Base-by-base conservation (phyloP, 768 basidiomycete genomes). In the Pleurotus tuoliensis region DNA sequence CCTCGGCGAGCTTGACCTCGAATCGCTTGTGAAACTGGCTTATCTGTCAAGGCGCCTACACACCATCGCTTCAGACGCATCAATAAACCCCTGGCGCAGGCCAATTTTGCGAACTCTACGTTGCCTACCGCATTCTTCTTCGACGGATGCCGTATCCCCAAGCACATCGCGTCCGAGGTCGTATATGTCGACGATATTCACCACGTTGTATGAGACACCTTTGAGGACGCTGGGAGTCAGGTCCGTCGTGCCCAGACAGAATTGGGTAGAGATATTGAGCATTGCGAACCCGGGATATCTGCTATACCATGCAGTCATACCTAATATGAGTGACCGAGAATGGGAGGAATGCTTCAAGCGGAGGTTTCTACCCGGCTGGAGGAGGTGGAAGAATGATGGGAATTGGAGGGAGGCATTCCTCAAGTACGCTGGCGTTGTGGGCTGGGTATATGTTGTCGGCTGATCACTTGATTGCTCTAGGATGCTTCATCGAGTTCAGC, bases 351-450 rank as follows among this genome's bases (percentile, higher is more conserved):
- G 82, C 58, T 91, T 90, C 63, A 75, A 71, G 49, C 75, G 82
- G 56, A 73, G 91, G 41, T 93, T 90, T 70, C 70, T 90, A 11
- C 90, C 90, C 5, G 80, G 87, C n/a, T 92, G 88, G 88, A 64
- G 64, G 25, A 88, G 80, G 67, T 84, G 84, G 82, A 87, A 81
- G 67, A 84, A 79, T 61, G 82, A 84, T 45, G 68, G 64, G 25
- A 63, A 76, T 3, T 91, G 91, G 89, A 84, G 79, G 64, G 80
- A 79, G 63, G 73, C 79, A 0, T 92, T 82, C 65, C 65, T 84
- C 58, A 89, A 81, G 90, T 90, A 44, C 57, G 80, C 74, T 39
- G 50, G 57, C 34, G 20, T 50, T 58, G 34, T 41, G 22, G 27
- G 16, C 40, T 2, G 30, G 3, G 15, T 20, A n/a, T 8, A 16